Base-by-base conservation (phyloP, 352 stramenopile genomes). In the Globisporangium middletonii region DNA sequence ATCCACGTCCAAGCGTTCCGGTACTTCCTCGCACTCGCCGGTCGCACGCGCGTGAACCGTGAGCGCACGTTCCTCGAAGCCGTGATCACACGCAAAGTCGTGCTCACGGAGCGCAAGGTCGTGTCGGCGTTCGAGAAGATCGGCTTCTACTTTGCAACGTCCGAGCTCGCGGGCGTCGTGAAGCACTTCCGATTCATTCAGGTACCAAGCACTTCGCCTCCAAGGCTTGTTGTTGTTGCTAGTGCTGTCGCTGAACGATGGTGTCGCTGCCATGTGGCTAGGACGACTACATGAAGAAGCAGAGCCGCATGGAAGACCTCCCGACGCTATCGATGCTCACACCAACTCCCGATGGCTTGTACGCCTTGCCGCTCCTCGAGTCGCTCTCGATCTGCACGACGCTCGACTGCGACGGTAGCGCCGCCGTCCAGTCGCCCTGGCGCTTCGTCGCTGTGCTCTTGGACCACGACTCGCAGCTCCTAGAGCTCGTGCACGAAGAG, bases 81-180 rank as follows among this genome's bases (percentile, higher is more conserved):
- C 5, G 73, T 88, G 35, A 82, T 86, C 27, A 88, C 83, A 37
- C 67, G 79, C 8, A 81, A 80, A 44, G 41, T 75, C 19, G 73
- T 89, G 6, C 67, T 89, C 33, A 89, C 79, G 0, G 79, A 89
- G 30, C 69, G 73, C 18, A 83, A 85, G 50, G 65, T 88, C 6
- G 44, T 59, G 15, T 60, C 62, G 1, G 64, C 73, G 3, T 88
- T 89, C 18, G 59, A 77, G 42, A 69, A 72, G 13, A 73, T 89
- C 33, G 79, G 77, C 0, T 88, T 88, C 30, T 77, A 76, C 42
- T 83, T 89, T 18, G 57, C 75, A 4, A 28, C 59, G 1, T 57
- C 51, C n/a, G 79, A 89, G 58, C 58, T 84, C 8, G 70, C 73
- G 3, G 69, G 73, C 4, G 55, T 89, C 0, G 73, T 84, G 9